Percentiles rank a stretch among this genome's conserved stretches.
Conservation (phyloP, 495 filamentous ascomycete genomes). For the Penicillium soppii region DNA sequence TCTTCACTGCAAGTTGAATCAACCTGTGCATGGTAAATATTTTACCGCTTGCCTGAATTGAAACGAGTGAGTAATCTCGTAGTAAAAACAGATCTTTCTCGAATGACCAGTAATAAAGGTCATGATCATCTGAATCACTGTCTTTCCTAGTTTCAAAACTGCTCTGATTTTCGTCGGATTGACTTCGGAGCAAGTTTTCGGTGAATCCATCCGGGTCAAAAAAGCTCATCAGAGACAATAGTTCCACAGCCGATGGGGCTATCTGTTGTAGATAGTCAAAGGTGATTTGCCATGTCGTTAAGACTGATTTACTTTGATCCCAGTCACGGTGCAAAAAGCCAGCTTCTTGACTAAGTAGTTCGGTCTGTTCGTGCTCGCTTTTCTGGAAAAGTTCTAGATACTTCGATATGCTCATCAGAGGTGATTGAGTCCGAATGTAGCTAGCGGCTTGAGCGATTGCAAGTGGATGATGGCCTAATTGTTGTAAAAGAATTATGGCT, state of each 20-base stretch:
- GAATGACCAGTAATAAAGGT: slow-evolving; percentile 26
- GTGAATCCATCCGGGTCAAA: slow-evolving; percentile 11
- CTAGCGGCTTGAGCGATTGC: too few species aligned
- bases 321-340: not conserved
- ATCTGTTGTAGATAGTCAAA: not conserved
- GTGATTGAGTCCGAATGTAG: too few species aligned
- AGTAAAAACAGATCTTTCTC: slow-evolving; percentile 20
- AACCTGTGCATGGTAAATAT: slow-evolving; percentile 48
- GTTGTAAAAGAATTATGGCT: too few species aligned
- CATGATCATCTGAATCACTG: not conserved
- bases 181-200: not conserved
- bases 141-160: too few species aligned
- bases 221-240: slow-evolving; percentile 5
- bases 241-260: not conserved
- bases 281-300: not conserved
- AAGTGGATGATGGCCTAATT: too few species aligned
- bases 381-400: too few species aligned
- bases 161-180: slow-evolving; percentile 4
- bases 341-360: slow-evolving; percentile 29
- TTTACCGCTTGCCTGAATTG: slow-evolving; percentile 1
- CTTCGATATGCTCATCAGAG: too few species aligned
- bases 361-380: not conserved
- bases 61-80: slow-evolving; percentile 29
- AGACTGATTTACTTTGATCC: not conserved
- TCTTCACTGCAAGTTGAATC: slow-evolving; percentile 44